Evolutionary conservation across 805 yeast species (phyloP).

Genomic region (Kluyveromyces siamensis): DNA sequence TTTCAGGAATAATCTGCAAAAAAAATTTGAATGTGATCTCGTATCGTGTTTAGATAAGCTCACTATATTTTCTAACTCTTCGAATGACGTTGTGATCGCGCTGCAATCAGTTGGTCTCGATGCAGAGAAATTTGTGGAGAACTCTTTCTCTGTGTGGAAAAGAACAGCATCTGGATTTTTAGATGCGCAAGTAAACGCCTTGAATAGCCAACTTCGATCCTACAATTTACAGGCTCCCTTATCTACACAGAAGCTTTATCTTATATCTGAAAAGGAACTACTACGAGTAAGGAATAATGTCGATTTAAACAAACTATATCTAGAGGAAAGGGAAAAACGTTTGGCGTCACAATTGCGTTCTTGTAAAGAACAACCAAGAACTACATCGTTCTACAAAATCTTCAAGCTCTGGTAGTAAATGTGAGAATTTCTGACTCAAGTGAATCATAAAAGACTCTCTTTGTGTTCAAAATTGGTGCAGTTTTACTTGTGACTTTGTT

Average conservation of each 20-base stretch:
- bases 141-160: conserved; percentile 31
- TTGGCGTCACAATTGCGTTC: not conserved
- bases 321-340: not conserved
- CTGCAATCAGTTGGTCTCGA: not conserved
- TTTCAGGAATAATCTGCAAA: conserved; percentile 39
- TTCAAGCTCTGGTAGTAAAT: conserved; percentile 5
- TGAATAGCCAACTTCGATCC: conserved; percentile 45
- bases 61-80: not conserved
- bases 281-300: conserved; percentile 31
- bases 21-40: conserved; percentile 29
- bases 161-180: conserved; percentile 24
- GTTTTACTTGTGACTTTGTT: too few relatives aligned
- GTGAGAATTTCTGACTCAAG: too few relatives aligned
- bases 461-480: too few relatives aligned
- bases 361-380: not conserved
- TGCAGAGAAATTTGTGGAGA: not conserved
- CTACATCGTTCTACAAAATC: not conserved
- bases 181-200: conserved; percentile 27
- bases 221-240: conserved; percentile 59
- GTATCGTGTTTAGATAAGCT: conserved; percentile 5
- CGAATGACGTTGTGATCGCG: not conserved
- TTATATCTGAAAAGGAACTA: conserved; percentile 37
- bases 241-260: conserved; percentile 48
- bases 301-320: conserved; percentile 10
- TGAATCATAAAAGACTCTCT: too few relatives aligned